Evolutionary conservation across 106 monocot genomes (phyloP).

Genomic region (Xerophyta viscosa): DNA sequence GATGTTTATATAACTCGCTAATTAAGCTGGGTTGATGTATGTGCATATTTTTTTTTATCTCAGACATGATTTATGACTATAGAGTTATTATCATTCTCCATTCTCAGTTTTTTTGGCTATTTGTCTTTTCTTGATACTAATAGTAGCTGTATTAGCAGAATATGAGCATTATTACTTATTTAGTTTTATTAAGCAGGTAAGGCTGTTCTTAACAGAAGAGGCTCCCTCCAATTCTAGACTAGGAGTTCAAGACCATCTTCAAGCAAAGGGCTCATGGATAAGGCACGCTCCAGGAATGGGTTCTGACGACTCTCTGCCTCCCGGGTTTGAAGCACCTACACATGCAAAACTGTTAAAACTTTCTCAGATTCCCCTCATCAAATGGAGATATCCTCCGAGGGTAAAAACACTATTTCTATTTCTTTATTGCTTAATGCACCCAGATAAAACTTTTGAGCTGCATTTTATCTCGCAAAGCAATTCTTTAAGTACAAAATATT

Average conservation of each 20-base stretch:
- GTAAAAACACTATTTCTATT: slow-evolving; percentile 29
- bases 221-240: slow-evolving; percentile 60
- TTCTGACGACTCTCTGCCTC: slow-evolving; percentile 63
- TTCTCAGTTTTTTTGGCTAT: too few species aligned
- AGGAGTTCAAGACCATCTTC: slow-evolving; percentile 62
- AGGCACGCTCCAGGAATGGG: slow-evolving; percentile 31
- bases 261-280: slow-evolving; percentile 73
- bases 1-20: too few species aligned
- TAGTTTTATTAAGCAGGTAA: slow-evolving; percentile 64
- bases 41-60: too few species aligned
- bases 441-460: background rate
- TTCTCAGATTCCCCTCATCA: slow-evolving; percentile 48
- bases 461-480: background rate
- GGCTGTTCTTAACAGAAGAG: slow-evolving; percentile 84
- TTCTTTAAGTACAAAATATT: background rate
- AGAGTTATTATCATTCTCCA: too few species aligned
- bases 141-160: too few species aligned
- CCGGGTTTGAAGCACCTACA: slow-evolving; percentile 54
- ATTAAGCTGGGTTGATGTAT: too few species aligned
- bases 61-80: too few species aligned
- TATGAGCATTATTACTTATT: too few species aligned
- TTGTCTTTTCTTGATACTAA: too few species aligned
- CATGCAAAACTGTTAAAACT: slow-evolving; percentile 13
- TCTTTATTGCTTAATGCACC: slow-evolving; percentile 1
- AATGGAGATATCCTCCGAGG: slow-evolving; percentile 57